phyloP scores from a whole-genome alignment of 2,329 filamentous ascomycete species.

The Neophaeococcomyces aloes region DNA sequence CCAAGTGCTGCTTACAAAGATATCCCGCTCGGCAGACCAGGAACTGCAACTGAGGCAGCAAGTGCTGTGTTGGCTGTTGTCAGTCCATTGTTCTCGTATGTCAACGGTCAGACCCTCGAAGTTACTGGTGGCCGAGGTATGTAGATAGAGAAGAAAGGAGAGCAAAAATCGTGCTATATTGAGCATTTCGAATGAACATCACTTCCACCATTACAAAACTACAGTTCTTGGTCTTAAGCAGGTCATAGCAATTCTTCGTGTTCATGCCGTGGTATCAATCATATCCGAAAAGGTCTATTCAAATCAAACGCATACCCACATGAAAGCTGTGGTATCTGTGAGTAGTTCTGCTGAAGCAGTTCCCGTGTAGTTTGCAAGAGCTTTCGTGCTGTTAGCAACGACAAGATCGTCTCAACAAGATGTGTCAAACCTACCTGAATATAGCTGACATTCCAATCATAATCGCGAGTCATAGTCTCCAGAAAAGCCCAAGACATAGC shows the following conservation, averaged over 20 bases:
- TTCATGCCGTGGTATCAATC: background rate
- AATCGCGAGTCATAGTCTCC: slow-evolving; percentile 19
- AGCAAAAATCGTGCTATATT: too few species aligned
- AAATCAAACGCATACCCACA: slow-evolving; percentile 21
- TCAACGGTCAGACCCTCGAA: slow-evolving; percentile 55
- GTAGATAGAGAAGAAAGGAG: slow-evolving; percentile 27
- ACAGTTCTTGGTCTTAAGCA: too few species aligned
- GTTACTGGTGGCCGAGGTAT: slow-evolving; percentile 46
- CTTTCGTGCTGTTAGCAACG: too few species aligned
- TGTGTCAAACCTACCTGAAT: slow-evolving; percentile 13
- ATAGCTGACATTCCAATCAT: slow-evolving; percentile 17
- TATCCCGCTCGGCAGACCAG: slow-evolving; percentile 68
- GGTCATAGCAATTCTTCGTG: background rate
- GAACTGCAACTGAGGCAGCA: slow-evolving; percentile 70
- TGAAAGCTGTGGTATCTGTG: slow-evolving; percentile 25
- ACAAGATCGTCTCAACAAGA: too few species aligned
- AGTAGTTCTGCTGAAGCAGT: slow-evolving; percentile 22
- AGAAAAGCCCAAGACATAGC: slow-evolving; percentile 21
- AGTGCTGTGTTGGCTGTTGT: slow-evolving; percentile 65
- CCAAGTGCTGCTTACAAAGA: slow-evolving; percentile 45
- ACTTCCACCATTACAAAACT: too few species aligned
- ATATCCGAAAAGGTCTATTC: slow-evolving; percentile 13
- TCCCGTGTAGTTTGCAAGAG: slow-evolving; percentile 24
- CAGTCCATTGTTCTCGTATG: slow-evolving; percentile 74
- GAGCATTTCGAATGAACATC: too few species aligned